Conservation (phyloP, 768 basidiomycete genomes). For the Leccinum longicurvipes region DNA sequence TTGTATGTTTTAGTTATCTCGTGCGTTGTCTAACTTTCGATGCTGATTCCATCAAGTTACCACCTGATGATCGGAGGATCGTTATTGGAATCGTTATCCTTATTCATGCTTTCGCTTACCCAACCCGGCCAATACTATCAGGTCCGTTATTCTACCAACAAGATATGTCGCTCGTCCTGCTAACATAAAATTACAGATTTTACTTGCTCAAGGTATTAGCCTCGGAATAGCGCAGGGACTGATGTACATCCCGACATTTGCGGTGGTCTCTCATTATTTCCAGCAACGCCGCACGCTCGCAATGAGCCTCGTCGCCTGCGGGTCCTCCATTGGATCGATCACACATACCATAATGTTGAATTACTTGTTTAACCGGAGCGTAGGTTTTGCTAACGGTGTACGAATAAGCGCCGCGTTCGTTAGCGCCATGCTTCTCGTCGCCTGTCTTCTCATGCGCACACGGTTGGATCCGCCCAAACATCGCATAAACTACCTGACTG, state of each 20-base stretch:
- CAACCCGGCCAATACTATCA: constrained; percentile 42
- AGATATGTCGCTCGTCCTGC: not conserved
- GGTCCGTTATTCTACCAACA: constrained; percentile 23
- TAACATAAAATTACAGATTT: constrained; percentile 31
- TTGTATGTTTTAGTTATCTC: constrained; percentile 30
- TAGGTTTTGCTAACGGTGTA: no score
- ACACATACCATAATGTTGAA: constrained; percentile 33
- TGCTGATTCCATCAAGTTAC: constrained; percentile 31
- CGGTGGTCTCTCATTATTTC: constrained; percentile 47
- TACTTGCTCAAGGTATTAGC: constrained; percentile 48
- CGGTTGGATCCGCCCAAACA: constrained; percentile 34
- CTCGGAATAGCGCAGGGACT: constrained; percentile 46
- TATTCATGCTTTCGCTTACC: constrained; percentile 46
- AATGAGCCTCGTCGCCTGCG: constrained; percentile 41
- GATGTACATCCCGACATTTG: constrained; percentile 42
- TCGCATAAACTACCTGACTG: constrained; percentile 10
- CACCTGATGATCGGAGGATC: constrained; percentile 44
- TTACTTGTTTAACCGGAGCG: constrained; percentile 13
- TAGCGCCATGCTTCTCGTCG: not conserved
- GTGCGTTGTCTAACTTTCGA: not conserved
- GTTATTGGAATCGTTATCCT: constrained; percentile 38
- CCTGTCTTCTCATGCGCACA: constrained; percentile 33
- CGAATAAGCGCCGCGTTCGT: no score
- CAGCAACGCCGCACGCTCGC: constrained; percentile 37
- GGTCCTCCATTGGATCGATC: constrained; percentile 31